Evolutionary conservation across 257 asterid species (phyloP).

Genomic region (Fraxinus cuspidata): DNA sequence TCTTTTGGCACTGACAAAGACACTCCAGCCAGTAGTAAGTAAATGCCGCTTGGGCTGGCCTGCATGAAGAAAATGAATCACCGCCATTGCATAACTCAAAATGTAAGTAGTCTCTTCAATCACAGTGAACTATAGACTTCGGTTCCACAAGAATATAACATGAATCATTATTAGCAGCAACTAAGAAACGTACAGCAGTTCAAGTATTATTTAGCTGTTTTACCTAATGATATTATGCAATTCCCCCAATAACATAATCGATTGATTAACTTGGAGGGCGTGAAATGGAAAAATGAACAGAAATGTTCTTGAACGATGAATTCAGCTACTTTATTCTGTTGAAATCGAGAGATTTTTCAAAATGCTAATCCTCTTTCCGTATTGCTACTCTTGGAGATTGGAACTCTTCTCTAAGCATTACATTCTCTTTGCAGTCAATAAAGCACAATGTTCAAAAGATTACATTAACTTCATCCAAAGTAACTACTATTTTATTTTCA

Average conservation of each 20-base stretch:
- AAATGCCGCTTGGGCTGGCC: constrained; percentile 71
- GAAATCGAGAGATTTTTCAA: not conserved
- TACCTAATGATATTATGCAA: not conserved
- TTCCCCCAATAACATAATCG: not conserved
- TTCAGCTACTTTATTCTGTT: not conserved
- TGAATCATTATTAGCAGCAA: not conserved
- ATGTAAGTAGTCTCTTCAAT: not conserved
- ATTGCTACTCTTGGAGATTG: not conserved
- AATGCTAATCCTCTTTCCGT: not conserved
- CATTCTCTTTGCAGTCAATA: not conserved
- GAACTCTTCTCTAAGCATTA: not conserved
- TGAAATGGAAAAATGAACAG: not conserved
- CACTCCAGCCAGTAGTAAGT: constrained; percentile 70
- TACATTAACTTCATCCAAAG: not conserved
- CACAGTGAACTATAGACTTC: not conserved
- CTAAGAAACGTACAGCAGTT: not conserved
- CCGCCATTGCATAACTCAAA: constrained; percentile 5
- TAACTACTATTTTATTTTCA: too few relatives aligned
- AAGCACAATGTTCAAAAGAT: too few relatives aligned
- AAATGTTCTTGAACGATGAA: not conserved
- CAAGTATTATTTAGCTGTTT: not conserved
- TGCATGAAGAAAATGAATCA: constrained; percentile 19
- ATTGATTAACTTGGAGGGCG: not conserved
- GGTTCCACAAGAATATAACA: constrained; percentile 2
- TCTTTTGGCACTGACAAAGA: constrained; percentile 63